These are phyloP conservation scores for Calonectria honghensis DNA, from an alignment of 2,329 filamentous ascomycete species.

Conservation along the genomic window DNA sequence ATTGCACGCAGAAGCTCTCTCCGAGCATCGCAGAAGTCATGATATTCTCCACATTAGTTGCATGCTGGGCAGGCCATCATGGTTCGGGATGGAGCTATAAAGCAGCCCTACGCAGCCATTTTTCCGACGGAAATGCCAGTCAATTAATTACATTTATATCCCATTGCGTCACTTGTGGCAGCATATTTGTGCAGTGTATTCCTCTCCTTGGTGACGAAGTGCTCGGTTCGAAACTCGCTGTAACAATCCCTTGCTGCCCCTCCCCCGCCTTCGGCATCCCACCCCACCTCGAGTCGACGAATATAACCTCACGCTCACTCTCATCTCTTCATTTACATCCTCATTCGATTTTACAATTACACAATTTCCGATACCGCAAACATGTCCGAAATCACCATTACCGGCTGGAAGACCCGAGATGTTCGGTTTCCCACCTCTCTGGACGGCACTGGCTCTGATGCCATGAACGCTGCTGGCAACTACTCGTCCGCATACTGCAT, in stretches of 20 bases:
- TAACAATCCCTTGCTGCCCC: slow-evolving; percentile 33
- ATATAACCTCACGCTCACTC: slow-evolving; percentile 34
- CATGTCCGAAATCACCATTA: slow-evolving; percentile 78
- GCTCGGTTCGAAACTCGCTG: slow-evolving; percentile 8
- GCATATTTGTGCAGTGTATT: neutral
- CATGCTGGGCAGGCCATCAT: slow-evolving; percentile 35
- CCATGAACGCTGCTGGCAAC: slow-evolving; percentile 95
- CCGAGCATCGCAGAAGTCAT: slow-evolving; percentile 43
- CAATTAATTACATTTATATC: neutral
- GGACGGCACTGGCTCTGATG: slow-evolving; percentile 96
- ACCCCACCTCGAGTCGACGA: slow-evolving; percentile 44
- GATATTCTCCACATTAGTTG: slow-evolving; percentile 47
- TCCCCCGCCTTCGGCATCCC: slow-evolving; percentile 50
- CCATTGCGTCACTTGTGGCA: neutral
- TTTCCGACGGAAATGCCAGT: neutral
- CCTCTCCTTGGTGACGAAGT: neutral
- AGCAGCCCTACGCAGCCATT: slow-evolving; percentile 39
- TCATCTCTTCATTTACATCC: slow-evolving; percentile 3
- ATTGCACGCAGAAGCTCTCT: slow-evolving; percentile 30
- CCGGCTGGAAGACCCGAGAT: slow-evolving; percentile 82
- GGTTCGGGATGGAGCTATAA: slow-evolving; percentile 45
- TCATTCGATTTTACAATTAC: slow-evolving; percentile 12
- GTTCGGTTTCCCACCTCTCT: slow-evolving; percentile 92
- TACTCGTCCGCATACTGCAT: slow-evolving; percentile 98
- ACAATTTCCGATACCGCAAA: slow-evolving; percentile 21